Conservation (phyloP, 1,284 basidiomycete species). For the Sanghuangporus weigelae region DNA sequence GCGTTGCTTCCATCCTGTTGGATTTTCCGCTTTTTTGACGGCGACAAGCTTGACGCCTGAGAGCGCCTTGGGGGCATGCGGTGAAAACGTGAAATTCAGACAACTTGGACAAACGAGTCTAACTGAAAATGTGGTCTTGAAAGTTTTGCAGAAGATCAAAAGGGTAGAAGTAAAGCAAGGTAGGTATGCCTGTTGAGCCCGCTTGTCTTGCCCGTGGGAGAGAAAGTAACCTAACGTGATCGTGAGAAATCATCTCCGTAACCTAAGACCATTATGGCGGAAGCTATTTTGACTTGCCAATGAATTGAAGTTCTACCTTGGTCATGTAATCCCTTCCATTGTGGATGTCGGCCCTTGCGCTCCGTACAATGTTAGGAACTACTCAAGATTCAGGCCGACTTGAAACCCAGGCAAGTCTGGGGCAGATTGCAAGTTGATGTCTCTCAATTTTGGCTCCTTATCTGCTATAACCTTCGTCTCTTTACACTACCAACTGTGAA, state of each 20-base stretch:
- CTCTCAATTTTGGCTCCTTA: neutral
- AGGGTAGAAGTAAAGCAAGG: neutral
- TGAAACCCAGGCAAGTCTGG: too few species aligned
- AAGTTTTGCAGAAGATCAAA: slow-evolving; percentile 5
- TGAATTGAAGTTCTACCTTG: too few species aligned
- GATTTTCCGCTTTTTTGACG: slow-evolving; percentile 14
- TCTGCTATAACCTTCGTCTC: neutral
- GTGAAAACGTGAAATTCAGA: slow-evolving; percentile 17
- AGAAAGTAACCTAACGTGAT: too few species aligned
- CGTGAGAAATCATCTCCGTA: too few species aligned
- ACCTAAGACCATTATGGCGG: too few species aligned
- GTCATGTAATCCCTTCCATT: too few species aligned
- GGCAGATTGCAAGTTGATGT: too few species aligned
- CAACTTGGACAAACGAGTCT: neutral
- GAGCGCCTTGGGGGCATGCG: slow-evolving; percentile 33
- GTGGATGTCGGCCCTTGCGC: too few species aligned
- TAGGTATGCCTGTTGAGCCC: neutral
- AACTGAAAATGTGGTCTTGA: neutral
- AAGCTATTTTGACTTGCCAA: too few species aligned
- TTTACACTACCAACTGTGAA: neutral
- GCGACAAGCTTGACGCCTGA: slow-evolving; percentile 23
- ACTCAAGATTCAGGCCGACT: too few species aligned
- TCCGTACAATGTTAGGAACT: too few species aligned
- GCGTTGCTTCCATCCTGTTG: slow-evolving; percentile 1
- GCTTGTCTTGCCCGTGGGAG: neutral